A percentile compares a stretch with the other conserved stretches of the same genome.
These are phyloP conservation scores for Vitellaria paradoxa DNA, from an alignment of 179 eudicot genomes.

Conservation along the genomic window DNA sequence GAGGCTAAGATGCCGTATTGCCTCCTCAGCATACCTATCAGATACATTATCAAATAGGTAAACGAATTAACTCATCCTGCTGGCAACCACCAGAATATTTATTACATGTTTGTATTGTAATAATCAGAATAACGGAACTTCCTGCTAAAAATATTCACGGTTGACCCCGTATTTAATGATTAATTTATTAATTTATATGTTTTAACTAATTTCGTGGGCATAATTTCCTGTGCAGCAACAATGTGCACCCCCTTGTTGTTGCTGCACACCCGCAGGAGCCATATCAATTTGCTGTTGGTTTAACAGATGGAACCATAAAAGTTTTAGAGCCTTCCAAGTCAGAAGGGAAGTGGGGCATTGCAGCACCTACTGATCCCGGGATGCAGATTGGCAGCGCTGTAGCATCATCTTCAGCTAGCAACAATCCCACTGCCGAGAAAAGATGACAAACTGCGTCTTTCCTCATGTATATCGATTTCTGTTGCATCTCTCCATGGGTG, in stretches of 20 bases:
- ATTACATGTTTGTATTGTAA: no score
- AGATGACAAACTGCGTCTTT: not conserved
- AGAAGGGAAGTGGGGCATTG: not conserved
- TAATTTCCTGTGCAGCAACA: not conserved
- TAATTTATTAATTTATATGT: not conserved
- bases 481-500: not conserved
- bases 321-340: not conserved
- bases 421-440: not conserved
- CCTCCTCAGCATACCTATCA: conserved; percentile 61
- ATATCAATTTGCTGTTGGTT: not conserved
- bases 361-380: not conserved
- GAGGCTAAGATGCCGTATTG: conserved; percentile 61
- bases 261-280: not conserved
- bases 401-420: not conserved
- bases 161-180: not conserved
- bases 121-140: no score
- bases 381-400: no score
- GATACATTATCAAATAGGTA: conserved; percentile 59
- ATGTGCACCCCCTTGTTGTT: not conserved
- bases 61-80: not conserved
- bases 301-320: not conserved
- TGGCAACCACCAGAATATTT: no score
- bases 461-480: not conserved
- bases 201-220: not conserved
- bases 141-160: no score